phyloP scores from a whole-genome alignment of 306 rosid genomes.

The Phaseolus lunatus region DNA sequence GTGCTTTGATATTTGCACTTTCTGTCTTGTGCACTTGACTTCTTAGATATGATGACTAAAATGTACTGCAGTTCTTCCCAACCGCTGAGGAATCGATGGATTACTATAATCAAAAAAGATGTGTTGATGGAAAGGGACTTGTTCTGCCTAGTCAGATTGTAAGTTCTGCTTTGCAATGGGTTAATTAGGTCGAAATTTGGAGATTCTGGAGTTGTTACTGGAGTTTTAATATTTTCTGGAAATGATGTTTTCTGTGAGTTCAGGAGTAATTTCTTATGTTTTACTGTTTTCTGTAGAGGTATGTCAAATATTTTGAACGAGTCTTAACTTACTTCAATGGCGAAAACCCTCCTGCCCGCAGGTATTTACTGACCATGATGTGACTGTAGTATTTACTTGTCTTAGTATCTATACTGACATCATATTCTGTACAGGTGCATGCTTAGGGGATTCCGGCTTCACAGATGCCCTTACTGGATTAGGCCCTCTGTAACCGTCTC shows the following conservation, averaged over 20 bases:
- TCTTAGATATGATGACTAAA: slow-evolving; percentile 28
- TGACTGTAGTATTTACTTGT: slow-evolving; percentile 22
- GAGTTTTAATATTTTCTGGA: slow-evolving; percentile 34
- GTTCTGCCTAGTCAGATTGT: slow-evolving; percentile 98
- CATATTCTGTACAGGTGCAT: slow-evolving; percentile 73
- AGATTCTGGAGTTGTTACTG: slow-evolving; percentile 29
- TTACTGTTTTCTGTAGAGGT: slow-evolving; percentile 64
- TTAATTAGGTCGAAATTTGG: slow-evolving; percentile 34
- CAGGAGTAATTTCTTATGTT: slow-evolving; percentile 18
- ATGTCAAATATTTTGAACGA: slow-evolving; percentile 94
- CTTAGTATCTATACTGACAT: slow-evolving; percentile 42
- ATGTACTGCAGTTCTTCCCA: slow-evolving; percentile 83
- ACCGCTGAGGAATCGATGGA: slow-evolving; percentile 98
- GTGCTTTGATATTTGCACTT: slow-evolving; percentile 28
- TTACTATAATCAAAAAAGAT: slow-evolving; percentile 96
- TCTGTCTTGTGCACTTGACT: slow-evolving; percentile 13
- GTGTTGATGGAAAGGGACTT: slow-evolving; percentile 94
- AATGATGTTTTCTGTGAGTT: neutral
- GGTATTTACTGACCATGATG: slow-evolving; percentile 57
- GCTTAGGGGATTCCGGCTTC: slow-evolving; percentile 98
- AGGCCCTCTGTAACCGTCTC: slow-evolving; percentile 93
- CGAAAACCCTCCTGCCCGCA: slow-evolving; percentile 87
- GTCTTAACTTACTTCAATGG: slow-evolving; percentile 87
- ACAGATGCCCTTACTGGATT: slow-evolving; percentile 98
- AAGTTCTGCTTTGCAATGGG: slow-evolving; percentile 52